Base-by-base conservation (phyloP, 148 eudicot species). In the Amaranthus hypochondriacus region DNA sequence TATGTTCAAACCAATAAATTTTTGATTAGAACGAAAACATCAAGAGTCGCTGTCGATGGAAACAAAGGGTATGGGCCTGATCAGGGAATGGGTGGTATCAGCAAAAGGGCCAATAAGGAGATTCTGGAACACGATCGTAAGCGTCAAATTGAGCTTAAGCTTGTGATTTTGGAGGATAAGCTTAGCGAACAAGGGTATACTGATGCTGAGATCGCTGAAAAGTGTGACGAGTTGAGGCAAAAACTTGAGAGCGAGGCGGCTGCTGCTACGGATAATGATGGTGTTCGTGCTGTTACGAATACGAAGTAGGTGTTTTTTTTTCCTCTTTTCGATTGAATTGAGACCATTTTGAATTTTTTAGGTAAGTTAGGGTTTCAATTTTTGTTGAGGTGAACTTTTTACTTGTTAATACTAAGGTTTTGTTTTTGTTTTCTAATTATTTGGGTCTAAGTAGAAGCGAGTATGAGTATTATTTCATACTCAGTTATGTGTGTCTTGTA, bases 81-180 rank as follows among this genome's bases (percentile, higher is more conserved):
- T 55, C 93, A 94, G 66, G 98, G 97, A 5, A 87, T 83, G 11
- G 95, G 83, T 3, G 98, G 98, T 3, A 71, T 95, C 11, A 56
- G 78, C 48, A 86, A 85, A 75, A 89, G 85, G 72, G 82, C 98
- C 13, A 95, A 92, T 57, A 83, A 82, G 73, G 97, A 92, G 14
- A 95, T 95, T 10, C 72, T 95, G 11, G 98, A 95, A 74, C 98
- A 95, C 50, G 98, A 95, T 62, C 97, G 98, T 3, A 95, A 92
- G 86, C 84, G 98, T 69, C 97, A 92, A 82, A 87, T 92, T n/a
- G 83, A 95, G 86, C 89, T 95, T 58, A 95, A 95, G 87, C 86
- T 95, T 43, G 84, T 82, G 11, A 79, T 89, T 6, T 87, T 95
- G 12, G 93, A 92, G 61, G 98, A 95, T 71, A 87, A 88, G 82